These are phyloP conservation scores for Cercospora zeina DNA, from an alignment of 2,329 filamentous ascomycete species.

Conservation along the genomic window DNA sequence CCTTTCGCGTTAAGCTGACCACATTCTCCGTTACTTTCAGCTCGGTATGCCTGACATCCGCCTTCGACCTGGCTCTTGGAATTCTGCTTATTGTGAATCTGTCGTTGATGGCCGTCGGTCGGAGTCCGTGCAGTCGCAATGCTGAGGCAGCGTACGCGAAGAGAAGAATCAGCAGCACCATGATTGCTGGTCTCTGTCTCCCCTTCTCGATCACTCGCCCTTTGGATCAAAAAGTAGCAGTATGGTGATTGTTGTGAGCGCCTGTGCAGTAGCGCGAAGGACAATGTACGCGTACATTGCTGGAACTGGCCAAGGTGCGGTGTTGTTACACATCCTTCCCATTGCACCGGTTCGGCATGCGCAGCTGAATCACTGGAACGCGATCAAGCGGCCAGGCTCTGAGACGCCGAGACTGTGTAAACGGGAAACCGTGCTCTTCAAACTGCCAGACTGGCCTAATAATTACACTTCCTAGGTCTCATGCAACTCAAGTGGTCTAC, in stretches of 20 bases:
- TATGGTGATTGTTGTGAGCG: not conserved
- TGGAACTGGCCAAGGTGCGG: not conserved
- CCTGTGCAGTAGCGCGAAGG: not conserved
- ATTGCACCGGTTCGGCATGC: slow-evolving; percentile 17
- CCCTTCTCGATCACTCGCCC: not conserved
- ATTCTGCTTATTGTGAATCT: slow-evolving; percentile 30
- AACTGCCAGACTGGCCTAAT: not conserved
- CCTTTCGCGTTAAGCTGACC: slow-evolving; percentile 26
- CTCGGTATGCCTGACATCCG: slow-evolving; percentile 18
- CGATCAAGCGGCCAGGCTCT: slow-evolving; percentile 6
- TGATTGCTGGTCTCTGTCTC: slow-evolving; percentile 1
- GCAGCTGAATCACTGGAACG: slow-evolving; percentile 16
- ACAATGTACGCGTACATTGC: not conserved
- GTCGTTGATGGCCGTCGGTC: slow-evolving; percentile 20
- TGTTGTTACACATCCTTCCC: slow-evolving; percentile 17
- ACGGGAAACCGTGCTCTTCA: not conserved
- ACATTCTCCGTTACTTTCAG: slow-evolving; percentile 34
- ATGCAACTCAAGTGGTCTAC: slow-evolving; percentile 22
- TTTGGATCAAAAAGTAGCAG: not conserved
- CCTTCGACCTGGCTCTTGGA: slow-evolving; percentile 18
- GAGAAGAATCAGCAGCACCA: slow-evolving; percentile 21
- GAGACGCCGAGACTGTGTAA: not conserved
- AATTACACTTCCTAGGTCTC: slow-evolving; percentile 6
- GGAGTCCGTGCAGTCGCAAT: slow-evolving; percentile 15
- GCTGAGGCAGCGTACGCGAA: slow-evolving; percentile 19